Percentiles rank a stretch among this genome's conserved stretches.
Evolutionary conservation across 768 basidiomycete genomes (phyloP).

Genomic region (Fomitopsis pulvina): DNA sequence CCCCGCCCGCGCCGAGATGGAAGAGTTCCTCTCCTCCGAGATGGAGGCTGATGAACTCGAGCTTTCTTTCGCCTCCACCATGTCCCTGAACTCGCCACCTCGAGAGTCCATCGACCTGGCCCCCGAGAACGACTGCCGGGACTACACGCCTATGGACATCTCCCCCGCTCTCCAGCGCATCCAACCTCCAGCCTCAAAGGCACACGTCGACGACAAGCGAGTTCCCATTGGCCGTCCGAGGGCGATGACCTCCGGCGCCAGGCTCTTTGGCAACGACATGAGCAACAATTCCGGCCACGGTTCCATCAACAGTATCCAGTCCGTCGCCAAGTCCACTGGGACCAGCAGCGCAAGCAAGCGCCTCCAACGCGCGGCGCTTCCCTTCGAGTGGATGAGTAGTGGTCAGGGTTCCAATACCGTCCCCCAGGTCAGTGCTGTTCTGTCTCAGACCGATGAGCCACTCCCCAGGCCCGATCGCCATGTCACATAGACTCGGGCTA

Average conservation of each 20-base stretch:
- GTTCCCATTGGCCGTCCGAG: slow-evolving; percentile 44
- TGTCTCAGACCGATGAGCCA: slow-evolving; percentile 2
- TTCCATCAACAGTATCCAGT: slow-evolving; percentile 23
- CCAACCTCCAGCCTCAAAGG: slow-evolving; percentile 12
- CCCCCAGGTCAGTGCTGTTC: slow-evolving; percentile 21
- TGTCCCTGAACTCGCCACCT: slow-evolving; percentile 72
- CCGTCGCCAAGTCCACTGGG: slow-evolving; percentile 29
- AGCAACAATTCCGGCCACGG: slow-evolving; percentile 43
- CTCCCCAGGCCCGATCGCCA: not conserved
- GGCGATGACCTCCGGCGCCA: slow-evolving; percentile 56
- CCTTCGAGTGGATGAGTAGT: slow-evolving; percentile 48
- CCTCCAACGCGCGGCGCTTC: slow-evolving; percentile 57
- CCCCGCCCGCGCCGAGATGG: slow-evolving; percentile 42
- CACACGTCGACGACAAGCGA: slow-evolving; percentile 20
- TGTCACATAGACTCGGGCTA: slow-evolving; percentile 7
- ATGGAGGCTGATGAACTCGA: slow-evolving; percentile 78
- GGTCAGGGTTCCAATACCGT: slow-evolving; percentile 26
- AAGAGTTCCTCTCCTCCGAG: slow-evolving; percentile 71
- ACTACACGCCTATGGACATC: slow-evolving; percentile 72
- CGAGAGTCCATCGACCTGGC: slow-evolving; percentile 38
- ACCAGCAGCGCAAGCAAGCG: slow-evolving; percentile 42
- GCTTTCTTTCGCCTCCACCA: slow-evolving; percentile 74
- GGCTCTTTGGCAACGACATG: slow-evolving; percentile 69
- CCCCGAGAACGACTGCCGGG: slow-evolving; percentile 35
- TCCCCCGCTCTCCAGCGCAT: slow-evolving; percentile 50